Evolutionary conservation across 1,284 basidiomycete genomes (phyloP), one percentile per base, ranked within the genome.

Genomic region (Austropuccinia psidii): DNA sequence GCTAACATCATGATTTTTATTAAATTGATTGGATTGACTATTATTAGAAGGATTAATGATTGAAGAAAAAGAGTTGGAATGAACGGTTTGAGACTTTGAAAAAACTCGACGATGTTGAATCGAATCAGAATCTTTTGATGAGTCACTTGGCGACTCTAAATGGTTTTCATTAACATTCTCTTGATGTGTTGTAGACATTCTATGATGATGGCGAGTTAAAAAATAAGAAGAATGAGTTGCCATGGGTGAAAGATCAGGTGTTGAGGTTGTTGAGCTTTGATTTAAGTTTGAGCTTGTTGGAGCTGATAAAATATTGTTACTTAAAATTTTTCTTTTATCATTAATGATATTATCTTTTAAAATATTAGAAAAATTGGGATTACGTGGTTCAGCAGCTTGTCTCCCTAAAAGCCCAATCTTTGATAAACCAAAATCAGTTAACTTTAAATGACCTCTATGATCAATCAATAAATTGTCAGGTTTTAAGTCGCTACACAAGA

Each of bases 391-490:
- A 43, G 90, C 88, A 27, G 93, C 93, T 81, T 99, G 96, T 79
- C 96, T 91, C 65, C 95, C 94, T 21, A 99, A 85, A 35, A 99
- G 84, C 87, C 96, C 96, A 77, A 98, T 97, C 79, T 93, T 88
- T 76, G 93, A 97, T 29, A 99, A 83, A 74, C 96, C 96, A 81
- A 98, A 99, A 82, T 99, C 96, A 27, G 95, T 98, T 39, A 98
- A 86, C 82, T 98, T 98, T 77, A 98, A 84, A 80, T 98, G 95
- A 11, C 95, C 95, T 77, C 93, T 89, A 62, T 91, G 87, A 81
- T 98, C 94, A 78, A 98, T 98, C 45, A 98, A 88, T 55, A 98
- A 82, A 80, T 98, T 98, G 83, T 98, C 95, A 13, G 95, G 95
- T 81, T 99, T 99, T 78, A 99, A 83, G 81, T 99, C 96, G 84